phyloP scores from a whole-genome alignment of 306 rosid species.

The Dalbergia cultrata region DNA sequence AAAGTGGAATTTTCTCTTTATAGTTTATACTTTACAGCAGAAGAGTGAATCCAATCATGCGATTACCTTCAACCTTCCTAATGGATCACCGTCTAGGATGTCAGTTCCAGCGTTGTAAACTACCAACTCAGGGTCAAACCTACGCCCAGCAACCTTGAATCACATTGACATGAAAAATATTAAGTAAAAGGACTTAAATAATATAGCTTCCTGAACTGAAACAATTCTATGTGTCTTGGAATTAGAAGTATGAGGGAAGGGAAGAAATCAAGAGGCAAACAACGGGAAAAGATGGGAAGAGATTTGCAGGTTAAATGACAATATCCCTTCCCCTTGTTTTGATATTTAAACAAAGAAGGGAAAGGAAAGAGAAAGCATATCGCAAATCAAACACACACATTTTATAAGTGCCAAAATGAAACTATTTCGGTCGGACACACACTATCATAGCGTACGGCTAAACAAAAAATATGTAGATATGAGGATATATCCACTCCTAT shows the following conservation, averaged over 20 bases:
- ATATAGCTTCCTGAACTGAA: conserved; percentile 26
- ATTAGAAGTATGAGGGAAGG: neutral
- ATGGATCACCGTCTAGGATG: conserved; percentile 92
- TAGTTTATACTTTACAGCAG: neutral
- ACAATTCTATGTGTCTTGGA: conserved; percentile 4
- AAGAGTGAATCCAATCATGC: conserved; percentile 38
- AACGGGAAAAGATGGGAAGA: conserved; percentile 8
- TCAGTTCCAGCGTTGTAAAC: conserved; percentile 96
- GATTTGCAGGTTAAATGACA: conserved; percentile 1
- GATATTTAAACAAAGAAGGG: neutral
- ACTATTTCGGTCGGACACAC: neutral
- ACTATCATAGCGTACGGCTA: conserved; percentile 3
- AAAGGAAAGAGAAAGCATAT: conserved; percentile 3
- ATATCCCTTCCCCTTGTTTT: conserved; percentile 7
- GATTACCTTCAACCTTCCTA: conserved; percentile 87
- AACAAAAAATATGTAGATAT: neutral
- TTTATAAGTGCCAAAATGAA: neutral
- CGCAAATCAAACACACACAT: conserved; percentile 7
- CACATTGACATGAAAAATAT: conserved; percentile 37
- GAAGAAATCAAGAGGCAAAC: conserved; percentile 13
- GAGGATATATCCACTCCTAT: neutral
- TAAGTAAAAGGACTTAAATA: conserved; percentile 22
- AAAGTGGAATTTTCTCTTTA: too few species aligned
- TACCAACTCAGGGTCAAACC: conserved; percentile 79
- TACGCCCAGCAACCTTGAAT: conserved; percentile 72